These are phyloP conservation scores for Cyclotella sp. DNA, from an alignment of 108 stramenopile genomes.

Conservation along the genomic window DNA sequence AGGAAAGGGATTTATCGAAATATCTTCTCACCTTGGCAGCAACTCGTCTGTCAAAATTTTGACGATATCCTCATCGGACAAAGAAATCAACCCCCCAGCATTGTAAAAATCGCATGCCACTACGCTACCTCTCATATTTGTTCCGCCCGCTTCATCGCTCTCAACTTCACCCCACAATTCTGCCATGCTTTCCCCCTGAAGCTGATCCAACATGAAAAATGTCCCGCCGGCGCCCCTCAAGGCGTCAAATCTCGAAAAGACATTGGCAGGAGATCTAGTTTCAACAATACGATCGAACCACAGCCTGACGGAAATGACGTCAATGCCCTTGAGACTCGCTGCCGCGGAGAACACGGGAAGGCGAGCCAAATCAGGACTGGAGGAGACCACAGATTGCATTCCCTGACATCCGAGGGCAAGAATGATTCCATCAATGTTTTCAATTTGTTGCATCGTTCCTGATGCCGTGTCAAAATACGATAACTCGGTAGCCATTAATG, in stretches of 20 bases:
- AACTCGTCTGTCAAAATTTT: constrained; percentile 80
- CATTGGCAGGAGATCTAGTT: constrained; percentile 92
- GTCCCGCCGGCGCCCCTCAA: constrained; percentile 91
- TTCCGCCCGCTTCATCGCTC: constrained; percentile 15
- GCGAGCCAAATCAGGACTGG: constrained; percentile 75
- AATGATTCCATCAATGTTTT: constrained; percentile 80
- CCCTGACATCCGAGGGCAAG: constrained; percentile 87
- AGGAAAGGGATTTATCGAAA: neutral
- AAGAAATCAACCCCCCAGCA: constrained; percentile 79
- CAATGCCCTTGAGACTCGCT: constrained; percentile 83
- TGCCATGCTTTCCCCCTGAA: constrained; percentile 71
- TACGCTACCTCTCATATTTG: constrained; percentile 68
- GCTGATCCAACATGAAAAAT: constrained; percentile 94
- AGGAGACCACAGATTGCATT: constrained; percentile 80
- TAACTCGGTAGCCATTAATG: constrained; percentile 41
- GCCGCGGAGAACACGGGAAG: constrained; percentile 73
- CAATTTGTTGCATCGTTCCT: constrained; percentile 54
- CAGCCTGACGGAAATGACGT: constrained; percentile 84
- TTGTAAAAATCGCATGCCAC: constrained; percentile 95
- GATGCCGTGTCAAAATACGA: constrained; percentile 47
- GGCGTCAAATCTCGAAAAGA: constrained; percentile 88
- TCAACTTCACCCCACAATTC: constrained; percentile 75
- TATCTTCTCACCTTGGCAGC: constrained; percentile 46
- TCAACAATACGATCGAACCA: constrained; percentile 85
- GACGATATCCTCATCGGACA: constrained; percentile 86